Base-by-base conservation (phyloP, 2,329 filamentous ascomycete genomes). In the Chrysoporthe cubensis region DNA sequence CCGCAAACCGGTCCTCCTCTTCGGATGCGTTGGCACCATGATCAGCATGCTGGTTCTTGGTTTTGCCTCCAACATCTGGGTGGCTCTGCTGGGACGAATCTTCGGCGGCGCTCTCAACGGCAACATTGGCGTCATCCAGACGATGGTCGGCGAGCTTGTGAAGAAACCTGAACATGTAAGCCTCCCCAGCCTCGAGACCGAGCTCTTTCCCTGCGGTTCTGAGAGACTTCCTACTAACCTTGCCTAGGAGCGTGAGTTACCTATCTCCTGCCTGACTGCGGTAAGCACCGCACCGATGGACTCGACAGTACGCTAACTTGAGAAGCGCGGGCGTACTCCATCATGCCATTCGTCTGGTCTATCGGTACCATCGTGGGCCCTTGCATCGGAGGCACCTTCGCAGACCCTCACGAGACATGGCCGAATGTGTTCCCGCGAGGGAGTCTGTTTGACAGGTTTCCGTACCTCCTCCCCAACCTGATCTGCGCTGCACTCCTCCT, bases 281-380 rank as follows among this genome's bases (percentile, higher is more conserved):
- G 37, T 40, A 37, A 21, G 40, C 32, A 34, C 2, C n/a, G 5
- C 6, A 18, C 14, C 40, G 56, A 32, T 26, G 26, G 57, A 18
- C 34, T 11, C 11, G 8, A 48, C 9, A 16, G 42, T 14, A 52
- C 61, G 68, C 73, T 74, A 64, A 75, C 70, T 6, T 37, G 21
- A 6, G 21, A 73, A 93, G 91, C 93, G 68, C 88, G 91, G 70
- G 94, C 94, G 40, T 97, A 94, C 77, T 89, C 93, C 2, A 88
- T 97, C 57, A 97, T 97, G 93, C 94, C 94, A 0, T 97, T 97
- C 75, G 91, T 97, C 8, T 97, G 94, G 94, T 91, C 87, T 59
- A 90, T 97, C 64, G 94, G 94, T 34, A 96, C 93, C 11, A 97
- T 97, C 71, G 85, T 97, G 64, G 94, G 94, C 0, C 92, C 94